phyloP scores from a whole-genome alignment of 2,329 filamentous ascomycete genomes.

The Aciculosporium take region DNA sequence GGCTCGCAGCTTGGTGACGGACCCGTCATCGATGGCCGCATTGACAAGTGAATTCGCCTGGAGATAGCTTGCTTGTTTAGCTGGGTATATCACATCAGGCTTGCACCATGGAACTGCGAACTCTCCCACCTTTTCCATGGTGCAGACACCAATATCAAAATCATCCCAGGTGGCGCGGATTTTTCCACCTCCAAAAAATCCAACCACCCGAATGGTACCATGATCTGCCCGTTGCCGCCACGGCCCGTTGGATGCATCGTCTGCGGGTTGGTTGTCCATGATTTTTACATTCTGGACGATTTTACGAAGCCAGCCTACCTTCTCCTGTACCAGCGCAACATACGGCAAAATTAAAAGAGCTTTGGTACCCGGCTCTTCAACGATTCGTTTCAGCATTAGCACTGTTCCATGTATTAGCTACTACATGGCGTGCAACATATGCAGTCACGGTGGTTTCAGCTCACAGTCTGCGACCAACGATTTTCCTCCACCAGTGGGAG shows the following conservation, averaged over 20 bases:
- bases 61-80: constrained; percentile 4
- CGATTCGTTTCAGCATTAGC: constrained; percentile 56
- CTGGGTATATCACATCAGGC: background rate
- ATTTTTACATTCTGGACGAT: constrained; percentile 39
- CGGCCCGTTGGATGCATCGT: constrained; percentile 23
- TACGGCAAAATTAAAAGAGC: constrained; percentile 63
- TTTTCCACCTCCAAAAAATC: constrained; percentile 63
- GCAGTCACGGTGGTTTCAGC: constrained; percentile 9
- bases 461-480: constrained; percentile 53
- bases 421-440: background rate
- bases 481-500: constrained; percentile 66
- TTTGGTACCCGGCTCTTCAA: constrained; percentile 50
- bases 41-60: constrained; percentile 65
- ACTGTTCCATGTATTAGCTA: constrained; percentile 24
- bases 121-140: constrained; percentile 52
- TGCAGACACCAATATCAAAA: constrained; percentile 66
- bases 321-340: constrained; percentile 68
- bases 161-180: constrained; percentile 54
- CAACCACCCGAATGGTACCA: constrained; percentile 48
- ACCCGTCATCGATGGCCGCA: constrained; percentile 55
- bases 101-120: background rate
- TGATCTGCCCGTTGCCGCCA: constrained; percentile 43
- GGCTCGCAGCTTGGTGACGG: constrained; percentile 46
- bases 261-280: constrained; percentile 15
- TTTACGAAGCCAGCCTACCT: constrained; percentile 57